Base-by-base conservation (phyloP, 495 filamentous ascomycete species). In the Lophiotrema nucula region DNA sequence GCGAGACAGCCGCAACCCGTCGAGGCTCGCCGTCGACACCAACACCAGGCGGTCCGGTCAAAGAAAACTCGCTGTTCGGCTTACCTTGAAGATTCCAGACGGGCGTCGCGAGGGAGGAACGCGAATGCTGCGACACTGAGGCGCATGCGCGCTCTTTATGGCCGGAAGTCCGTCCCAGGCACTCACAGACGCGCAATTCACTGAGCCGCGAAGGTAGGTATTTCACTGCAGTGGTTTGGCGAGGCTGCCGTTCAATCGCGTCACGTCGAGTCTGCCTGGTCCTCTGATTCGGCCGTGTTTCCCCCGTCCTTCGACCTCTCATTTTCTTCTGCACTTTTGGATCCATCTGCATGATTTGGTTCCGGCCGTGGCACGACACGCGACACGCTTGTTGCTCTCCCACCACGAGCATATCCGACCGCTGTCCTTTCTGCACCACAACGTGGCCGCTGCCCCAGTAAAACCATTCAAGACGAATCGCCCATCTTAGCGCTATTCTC, bases 181-280 rank as follows among this genome's bases (percentile, higher is more conserved):
- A 65, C 33, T 60, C 52, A 56, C 55, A 41, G 42, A 55, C 56
- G 47, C 62, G 62, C 56, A 65, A 65, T 47, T 47, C 56, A 46
- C 26, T 50, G 16, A 23, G 16, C 10, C 44, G 44, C 39, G 10
- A 8, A 21, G 19, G 23, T 42, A n/a, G 12, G 35, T 16, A 22
- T 6, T n/a, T 23, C 18, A 37, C 18, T 33, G 3, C 33, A 15
- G 19, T 16, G 35, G 11, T 16, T n/a, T 18, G 26, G 4, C n/a
- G 28, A 24, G 11, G 11, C 49, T 2, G 33, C 37, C 49, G 42
- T 19, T 8, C 39, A 5, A 16, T 41, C n/a, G 2, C 8, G 24
- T 44, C 51, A 21, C 24, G 41, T 56, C n/a, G n/a, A n/a, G n/a
- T 26, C 43, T 43, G 11, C 53, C 31, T 24, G 2, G 4, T 2